These are phyloP conservation scores for Solanum lignicaule DNA, from an alignment of 257 asterid genomes.

Conservation along the genomic window DNA sequence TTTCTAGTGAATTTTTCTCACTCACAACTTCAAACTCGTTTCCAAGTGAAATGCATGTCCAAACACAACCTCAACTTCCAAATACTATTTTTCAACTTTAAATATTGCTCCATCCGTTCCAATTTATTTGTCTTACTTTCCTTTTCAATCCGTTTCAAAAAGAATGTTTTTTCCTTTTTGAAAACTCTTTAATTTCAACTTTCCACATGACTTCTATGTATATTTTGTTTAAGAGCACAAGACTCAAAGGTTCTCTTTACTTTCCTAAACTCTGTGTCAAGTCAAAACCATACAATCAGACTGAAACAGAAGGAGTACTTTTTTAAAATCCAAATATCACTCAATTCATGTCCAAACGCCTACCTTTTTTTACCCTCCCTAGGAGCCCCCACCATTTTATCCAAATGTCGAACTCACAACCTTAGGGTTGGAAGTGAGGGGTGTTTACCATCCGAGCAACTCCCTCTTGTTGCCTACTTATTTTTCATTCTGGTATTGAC, in stretches of 20 bases:
- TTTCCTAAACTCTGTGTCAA: background rate
- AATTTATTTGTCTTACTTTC: background rate
- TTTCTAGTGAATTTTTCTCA: background rate
- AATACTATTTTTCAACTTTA: background rate
- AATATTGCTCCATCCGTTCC: background rate
- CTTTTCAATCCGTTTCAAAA: background rate
- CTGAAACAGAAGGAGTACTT: background rate
- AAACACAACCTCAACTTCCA: background rate
- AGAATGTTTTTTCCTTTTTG: background rate
- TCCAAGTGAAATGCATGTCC: background rate
- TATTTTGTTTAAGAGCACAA: background rate
- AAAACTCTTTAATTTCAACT: background rate
- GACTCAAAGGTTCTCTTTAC: background rate
- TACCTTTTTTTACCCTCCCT: background rate
- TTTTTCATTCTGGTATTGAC: background rate
- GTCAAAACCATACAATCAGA: background rate
- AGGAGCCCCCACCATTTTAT: background rate
- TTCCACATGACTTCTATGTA: background rate
- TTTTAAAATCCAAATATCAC: background rate
- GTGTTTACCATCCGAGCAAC: background rate
- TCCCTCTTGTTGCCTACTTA: background rate
- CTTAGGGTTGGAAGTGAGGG: background rate
- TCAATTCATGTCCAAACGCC: background rate
- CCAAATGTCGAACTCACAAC: background rate
- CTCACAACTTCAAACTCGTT: background rate